Percentiles rank a stretch among this genome's conserved stretches.
Conservation (phyloP, 2,329 filamentous ascomycete genomes). For the Epichloe bromicola region DNA sequence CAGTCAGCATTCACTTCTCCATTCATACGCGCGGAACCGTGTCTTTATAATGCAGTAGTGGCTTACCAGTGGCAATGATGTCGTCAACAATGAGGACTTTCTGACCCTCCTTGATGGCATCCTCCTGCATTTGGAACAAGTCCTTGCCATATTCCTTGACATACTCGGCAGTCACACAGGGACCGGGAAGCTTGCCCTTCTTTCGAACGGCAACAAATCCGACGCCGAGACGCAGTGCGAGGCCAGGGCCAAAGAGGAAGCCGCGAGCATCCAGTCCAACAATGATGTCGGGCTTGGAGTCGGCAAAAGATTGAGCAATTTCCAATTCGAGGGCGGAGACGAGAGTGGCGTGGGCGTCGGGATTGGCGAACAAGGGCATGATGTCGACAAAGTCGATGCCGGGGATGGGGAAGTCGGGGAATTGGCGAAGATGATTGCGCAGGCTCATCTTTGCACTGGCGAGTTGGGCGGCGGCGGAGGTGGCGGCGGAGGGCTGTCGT, state of each 20-base stretch:
- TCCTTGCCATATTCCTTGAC: slow-evolving; percentile 95
- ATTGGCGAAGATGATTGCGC: slow-evolving; percentile 64
- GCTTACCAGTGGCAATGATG: slow-evolving; percentile 92
- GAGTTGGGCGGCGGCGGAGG: slow-evolving; percentile 52
- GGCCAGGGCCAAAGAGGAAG: slow-evolving; percentile 84
- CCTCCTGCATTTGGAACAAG: slow-evolving; percentile 89
- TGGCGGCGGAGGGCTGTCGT: slow-evolving; percentile 49
- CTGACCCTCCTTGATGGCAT: slow-evolving; percentile 72
- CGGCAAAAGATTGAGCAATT: slow-evolving; percentile 49
- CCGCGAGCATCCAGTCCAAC: slow-evolving; percentile 89
- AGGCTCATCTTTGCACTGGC: slow-evolving; percentile 58
- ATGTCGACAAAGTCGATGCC: slow-evolving; percentile 98
- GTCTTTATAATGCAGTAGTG: background rate
- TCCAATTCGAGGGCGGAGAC: slow-evolving; percentile 78
- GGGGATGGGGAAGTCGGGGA: slow-evolving; percentile 80
- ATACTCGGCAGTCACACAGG: slow-evolving; percentile 72
- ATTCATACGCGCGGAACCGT: background rate
- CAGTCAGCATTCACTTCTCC: background rate
- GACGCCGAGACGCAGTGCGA: slow-evolving; percentile 72
- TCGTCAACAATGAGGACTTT: slow-evolving; percentile 92
- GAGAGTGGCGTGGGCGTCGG: slow-evolving; percentile 59
- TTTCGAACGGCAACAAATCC: slow-evolving; percentile 91
- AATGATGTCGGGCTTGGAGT: slow-evolving; percentile 67
- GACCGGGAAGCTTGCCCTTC: slow-evolving; percentile 87
- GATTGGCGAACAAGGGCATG: slow-evolving; percentile 83